Percentiles rank a stretch among this genome's conserved stretches.
These are phyloP conservation scores for Chrysosphaeria jannelii DNA, from an alignment of 2,329 filamentous ascomycete species.

Conservation along the genomic window DNA sequence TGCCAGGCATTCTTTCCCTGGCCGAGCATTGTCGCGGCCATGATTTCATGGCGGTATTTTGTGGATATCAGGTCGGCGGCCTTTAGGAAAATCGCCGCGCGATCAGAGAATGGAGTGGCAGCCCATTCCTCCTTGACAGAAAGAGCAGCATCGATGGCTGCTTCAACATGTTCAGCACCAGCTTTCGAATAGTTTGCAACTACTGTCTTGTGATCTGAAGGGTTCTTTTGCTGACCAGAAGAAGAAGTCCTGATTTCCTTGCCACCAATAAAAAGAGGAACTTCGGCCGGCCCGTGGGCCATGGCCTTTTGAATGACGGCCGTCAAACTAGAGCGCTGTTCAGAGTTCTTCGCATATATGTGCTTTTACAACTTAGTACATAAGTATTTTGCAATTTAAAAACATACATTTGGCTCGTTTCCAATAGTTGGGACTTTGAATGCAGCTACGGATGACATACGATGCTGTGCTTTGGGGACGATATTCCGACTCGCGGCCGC, in stretches of 20 bases:
- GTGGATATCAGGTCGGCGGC: conserved; percentile 68
- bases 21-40: conserved; percentile 85
- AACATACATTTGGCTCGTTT: conserved; percentile 85
- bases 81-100: conserved; percentile 83
- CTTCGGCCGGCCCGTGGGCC: conserved; percentile 37
- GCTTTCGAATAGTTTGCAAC: conserved; percentile 72
- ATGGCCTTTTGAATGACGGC: conserved; percentile 42
- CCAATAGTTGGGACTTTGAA: conserved; percentile 68
- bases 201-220: conserved; percentile 43
- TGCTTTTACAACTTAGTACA: conserved; percentile 22
- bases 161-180: conserved; percentile 40
- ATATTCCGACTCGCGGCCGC: no score
- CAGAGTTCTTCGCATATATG: conserved; percentile 61
- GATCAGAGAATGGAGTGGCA: conserved; percentile 58
- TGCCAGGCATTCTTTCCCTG: conserved; percentile 98
- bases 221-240: conserved; percentile 46
- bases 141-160: conserved; percentile 59
- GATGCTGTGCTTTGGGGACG: no score
- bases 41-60: conserved; percentile 90
- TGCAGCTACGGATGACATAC: conserved; percentile 32
- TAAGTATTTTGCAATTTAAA: background rate
- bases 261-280: conserved; percentile 62
- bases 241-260: conserved; percentile 42
- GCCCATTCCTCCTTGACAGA: conserved; percentile 74
- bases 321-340: conserved; percentile 45